These are phyloP conservation scores for Rhynchosporium agropyri DNA, from an alignment of 2,329 filamentous ascomycete species.

Conservation along the genomic window DNA sequence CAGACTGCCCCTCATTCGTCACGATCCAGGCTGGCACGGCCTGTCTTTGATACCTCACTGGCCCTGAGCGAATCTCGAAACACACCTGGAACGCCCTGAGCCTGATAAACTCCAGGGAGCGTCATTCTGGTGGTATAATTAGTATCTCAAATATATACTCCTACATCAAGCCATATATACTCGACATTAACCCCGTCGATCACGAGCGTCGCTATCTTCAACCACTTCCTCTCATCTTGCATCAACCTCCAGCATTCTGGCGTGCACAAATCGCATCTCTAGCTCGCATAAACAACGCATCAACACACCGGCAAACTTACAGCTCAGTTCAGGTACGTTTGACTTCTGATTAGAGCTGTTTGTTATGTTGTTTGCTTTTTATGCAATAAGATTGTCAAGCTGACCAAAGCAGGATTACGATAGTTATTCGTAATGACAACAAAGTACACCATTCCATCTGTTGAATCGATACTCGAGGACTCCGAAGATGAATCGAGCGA, in stretches of 20 bases:
- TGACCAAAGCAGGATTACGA: constrained; percentile 22
- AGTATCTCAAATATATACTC: constrained; percentile 8
- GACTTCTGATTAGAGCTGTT: constrained; percentile 14
- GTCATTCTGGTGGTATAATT: constrained; percentile 16
- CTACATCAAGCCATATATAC: constrained; percentile 23
- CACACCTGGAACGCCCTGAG: constrained; percentile 27
- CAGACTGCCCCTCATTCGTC: constrained; percentile 6
- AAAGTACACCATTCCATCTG: constrained; percentile 35
- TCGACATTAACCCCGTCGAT: constrained; percentile 24
- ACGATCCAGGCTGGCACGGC: constrained; percentile 6
- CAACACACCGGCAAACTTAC: constrained; percentile 32
- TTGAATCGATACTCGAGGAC: constrained; percentile 39
- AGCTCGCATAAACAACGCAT: constrained; percentile 25
- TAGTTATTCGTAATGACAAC: constrained; percentile 34
- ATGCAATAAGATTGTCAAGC: constrained; percentile 18
- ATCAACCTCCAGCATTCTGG: constrained; percentile 18
- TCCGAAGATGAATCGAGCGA: constrained; percentile 37
- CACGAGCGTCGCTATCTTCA: constrained; percentile 28
- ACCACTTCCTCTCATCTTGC: constrained; percentile 12
- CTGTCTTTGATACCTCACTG: constrained; percentile 5
- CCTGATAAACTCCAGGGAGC: constrained; percentile 16
- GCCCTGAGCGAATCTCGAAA: constrained; percentile 27
- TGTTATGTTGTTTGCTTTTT: constrained; percentile 28
- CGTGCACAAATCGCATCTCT: constrained; percentile 30
- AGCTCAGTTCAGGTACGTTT: constrained; percentile 32